A percentile compares a stretch with the other conserved stretches of the same genome.
Evolutionary conservation across 306 rosid genomes (phyloP).

Genomic region (Dryas alaskensis): DNA sequence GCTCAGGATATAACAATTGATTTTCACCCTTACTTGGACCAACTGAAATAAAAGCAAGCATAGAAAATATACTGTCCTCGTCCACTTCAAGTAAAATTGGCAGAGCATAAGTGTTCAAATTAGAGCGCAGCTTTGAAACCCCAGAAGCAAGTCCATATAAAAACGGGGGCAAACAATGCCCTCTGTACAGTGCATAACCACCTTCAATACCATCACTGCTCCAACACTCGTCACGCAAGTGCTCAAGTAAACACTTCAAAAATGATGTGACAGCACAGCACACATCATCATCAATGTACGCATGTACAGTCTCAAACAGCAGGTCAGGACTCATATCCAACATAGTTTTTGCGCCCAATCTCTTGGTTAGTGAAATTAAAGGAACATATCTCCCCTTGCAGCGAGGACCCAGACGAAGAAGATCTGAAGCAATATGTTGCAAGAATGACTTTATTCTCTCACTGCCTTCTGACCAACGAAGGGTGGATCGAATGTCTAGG

Average conservation of each 20-base stretch:
- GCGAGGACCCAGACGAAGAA: slow-evolving; percentile 76
- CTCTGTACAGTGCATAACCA: slow-evolving; percentile 78
- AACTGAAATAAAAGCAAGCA: slow-evolving; percentile 74
- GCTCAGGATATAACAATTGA: slow-evolving; percentile 41
- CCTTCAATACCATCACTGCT: slow-evolving; percentile 76
- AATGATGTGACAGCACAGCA: slow-evolving; percentile 90
- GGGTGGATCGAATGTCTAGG: slow-evolving; percentile 80
- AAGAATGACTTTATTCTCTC: slow-evolving; percentile 57
- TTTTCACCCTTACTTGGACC: slow-evolving; percentile 51
- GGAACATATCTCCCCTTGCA: slow-evolving; percentile 97
- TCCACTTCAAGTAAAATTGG: slow-evolving; percentile 83
- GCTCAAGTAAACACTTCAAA: slow-evolving; percentile 83
- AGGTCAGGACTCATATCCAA: slow-evolving; percentile 61
- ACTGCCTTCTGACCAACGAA: slow-evolving; percentile 66
- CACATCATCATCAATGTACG: slow-evolving; percentile 87
- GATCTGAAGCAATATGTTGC: slow-evolving; percentile 66
- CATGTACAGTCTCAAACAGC: slow-evolving; percentile 58
- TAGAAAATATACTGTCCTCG: slow-evolving; percentile 80
- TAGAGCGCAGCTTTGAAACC: slow-evolving; percentile 81
- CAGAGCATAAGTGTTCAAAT: slow-evolving; percentile 83
- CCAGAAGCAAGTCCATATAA: slow-evolving; percentile 89
- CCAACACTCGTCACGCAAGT: slow-evolving; percentile 90
- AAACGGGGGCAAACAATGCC: slow-evolving; percentile 69
- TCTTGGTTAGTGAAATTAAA: slow-evolving; percentile 77
- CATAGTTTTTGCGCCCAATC: slow-evolving; percentile 80